phyloP scores from a whole-genome alignment of 2,329 filamentous ascomycete genomes.

The Phoma sp. region DNA sequence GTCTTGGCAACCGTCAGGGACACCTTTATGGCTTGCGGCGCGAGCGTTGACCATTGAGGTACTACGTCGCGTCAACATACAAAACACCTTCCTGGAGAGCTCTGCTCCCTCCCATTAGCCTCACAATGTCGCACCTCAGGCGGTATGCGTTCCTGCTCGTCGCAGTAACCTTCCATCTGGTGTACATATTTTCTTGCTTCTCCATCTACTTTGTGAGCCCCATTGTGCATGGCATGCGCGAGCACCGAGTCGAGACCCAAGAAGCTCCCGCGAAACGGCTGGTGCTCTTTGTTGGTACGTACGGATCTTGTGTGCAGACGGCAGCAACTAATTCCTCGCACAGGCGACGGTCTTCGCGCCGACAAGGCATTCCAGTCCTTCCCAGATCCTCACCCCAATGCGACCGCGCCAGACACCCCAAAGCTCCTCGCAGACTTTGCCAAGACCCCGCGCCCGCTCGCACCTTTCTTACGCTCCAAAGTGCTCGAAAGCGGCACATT shows the following conservation, averaged over 20 bases:
- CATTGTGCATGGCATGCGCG: conserved; percentile 92
- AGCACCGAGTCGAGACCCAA: conserved; percentile 73
- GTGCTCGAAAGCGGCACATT: conserved; percentile 92
- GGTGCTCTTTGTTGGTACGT: conserved; percentile 85
- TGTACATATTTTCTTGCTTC: conserved; percentile 96
- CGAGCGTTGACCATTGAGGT: conserved; percentile 33
- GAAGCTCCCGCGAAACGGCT: conserved; percentile 87
- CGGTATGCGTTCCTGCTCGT: conserved; percentile 86
- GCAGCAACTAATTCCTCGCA: not conserved
- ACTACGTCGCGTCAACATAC: conserved; percentile 27
- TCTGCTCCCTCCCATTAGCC: conserved; percentile 24
- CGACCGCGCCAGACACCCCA: conserved; percentile 51
- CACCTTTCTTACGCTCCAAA: conserved; percentile 88
- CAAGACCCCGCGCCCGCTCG: conserved; percentile 77
- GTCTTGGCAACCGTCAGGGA: conserved; percentile 28
- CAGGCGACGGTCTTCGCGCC: conserved; percentile 87
- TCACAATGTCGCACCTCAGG: conserved; percentile 60
- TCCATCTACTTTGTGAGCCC: conserved; percentile 99
- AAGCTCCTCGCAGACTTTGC: conserved; percentile 12
- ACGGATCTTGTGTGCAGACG: not conserved
- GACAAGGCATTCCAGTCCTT: conserved; percentile 97
- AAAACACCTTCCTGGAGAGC: conserved; percentile 30
- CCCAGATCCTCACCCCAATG: conserved; percentile 77
- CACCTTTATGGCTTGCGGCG: conserved; percentile 20
- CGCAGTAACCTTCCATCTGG: conserved; percentile 88